Base-by-base conservation (phyloP, 345 rosid genomes). In the Eutrema yunnanense region DNA sequence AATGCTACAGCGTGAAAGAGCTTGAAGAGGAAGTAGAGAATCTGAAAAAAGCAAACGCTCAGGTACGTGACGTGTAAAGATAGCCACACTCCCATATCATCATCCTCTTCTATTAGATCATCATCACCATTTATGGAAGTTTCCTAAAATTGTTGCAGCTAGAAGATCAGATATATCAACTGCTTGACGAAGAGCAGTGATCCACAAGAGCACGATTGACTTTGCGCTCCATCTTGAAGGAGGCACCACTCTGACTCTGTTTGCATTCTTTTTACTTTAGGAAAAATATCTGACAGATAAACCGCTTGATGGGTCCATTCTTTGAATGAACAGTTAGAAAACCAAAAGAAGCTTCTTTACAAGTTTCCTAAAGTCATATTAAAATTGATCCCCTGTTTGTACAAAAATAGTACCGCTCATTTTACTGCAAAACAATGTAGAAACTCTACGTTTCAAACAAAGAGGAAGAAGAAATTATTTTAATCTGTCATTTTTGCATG, bases 1-100 rank as follows among this genome's bases (percentile, higher is more conserved):
- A 32, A 54, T 68, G 53, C 53, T 68, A 46, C 53, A 69, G 73
- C 8, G n/a, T 69, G 30, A 4, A 19, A 55, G 33, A 19, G 46
- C 64, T 69, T 56, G 6, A 56, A 56, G 55, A 56, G 44, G 73
- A 56, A 6, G 2, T 69, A 44, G 64, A 56, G 73, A 69, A 43
- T 4, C 73, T 12, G 10, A 56, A 44, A 48, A 22, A 34, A 12
- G 34, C 3, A 68, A 68, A 68, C 30, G 36, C 64, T 43, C 9
- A 56, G 63, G 61, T 55, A 55, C 33, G 60, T 33, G 60, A 53
- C 19, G 9, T 4, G 62, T 56, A 42, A 46, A 65, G 34, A 49
- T 49, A 36, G 5, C 7, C 56, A 47, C 32, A 9, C 11, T 46
- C 50, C 6, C 50, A 6, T 26, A 48, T 11, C 29, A 48, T 27